Percentiles rank a stretch among this genome's conserved stretches.
Conservation (phyloP, 2,329 filamentous ascomycete species). For the Ophidiomyces ophidiicola region DNA sequence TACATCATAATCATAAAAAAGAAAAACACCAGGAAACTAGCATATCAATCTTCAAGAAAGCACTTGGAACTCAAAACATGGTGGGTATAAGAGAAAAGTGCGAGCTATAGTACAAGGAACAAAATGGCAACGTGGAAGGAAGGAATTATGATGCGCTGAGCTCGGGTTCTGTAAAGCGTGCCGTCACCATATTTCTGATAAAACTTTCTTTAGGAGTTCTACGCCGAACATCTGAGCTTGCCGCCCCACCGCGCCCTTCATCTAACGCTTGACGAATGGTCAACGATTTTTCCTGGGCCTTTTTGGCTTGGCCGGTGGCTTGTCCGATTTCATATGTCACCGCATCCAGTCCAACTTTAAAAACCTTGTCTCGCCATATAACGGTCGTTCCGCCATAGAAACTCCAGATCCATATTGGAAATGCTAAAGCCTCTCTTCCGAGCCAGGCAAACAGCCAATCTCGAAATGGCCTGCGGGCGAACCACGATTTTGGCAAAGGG, state of each 20-base stretch:
- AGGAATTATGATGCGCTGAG: neutral
- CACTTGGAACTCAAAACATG: no score
- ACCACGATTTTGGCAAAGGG: constrained; percentile 35
- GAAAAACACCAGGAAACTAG: no score
- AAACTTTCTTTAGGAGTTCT: constrained; percentile 13
- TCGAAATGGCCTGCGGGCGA: constrained; percentile 44
- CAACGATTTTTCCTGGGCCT: neutral
- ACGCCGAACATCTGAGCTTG: constrained; percentile 8
- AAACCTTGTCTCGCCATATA: constrained; percentile 71
- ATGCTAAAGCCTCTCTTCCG: constrained; percentile 65
- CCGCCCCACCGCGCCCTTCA: constrained; percentile 1
- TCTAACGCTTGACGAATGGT: neutral
- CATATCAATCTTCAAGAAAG: no score
- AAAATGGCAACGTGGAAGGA: neutral
- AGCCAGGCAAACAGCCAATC: constrained; percentile 77
- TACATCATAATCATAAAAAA: no score
- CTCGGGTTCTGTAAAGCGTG: constrained; percentile 5
- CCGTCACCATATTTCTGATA: constrained; percentile 3
- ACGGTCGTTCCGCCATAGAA: constrained; percentile 81
- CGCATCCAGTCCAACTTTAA: constrained; percentile 74
- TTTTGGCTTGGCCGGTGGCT: neutral
- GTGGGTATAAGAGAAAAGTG: neutral
- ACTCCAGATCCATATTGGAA: constrained; percentile 84
- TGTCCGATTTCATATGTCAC: constrained; percentile 49
- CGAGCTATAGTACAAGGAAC: neutral